Evolutionary conservation across 495 filamentous ascomycete species (phyloP), one percentile per base, ranked within the genome.

Genomic region (Aspergillus affinis): DNA sequence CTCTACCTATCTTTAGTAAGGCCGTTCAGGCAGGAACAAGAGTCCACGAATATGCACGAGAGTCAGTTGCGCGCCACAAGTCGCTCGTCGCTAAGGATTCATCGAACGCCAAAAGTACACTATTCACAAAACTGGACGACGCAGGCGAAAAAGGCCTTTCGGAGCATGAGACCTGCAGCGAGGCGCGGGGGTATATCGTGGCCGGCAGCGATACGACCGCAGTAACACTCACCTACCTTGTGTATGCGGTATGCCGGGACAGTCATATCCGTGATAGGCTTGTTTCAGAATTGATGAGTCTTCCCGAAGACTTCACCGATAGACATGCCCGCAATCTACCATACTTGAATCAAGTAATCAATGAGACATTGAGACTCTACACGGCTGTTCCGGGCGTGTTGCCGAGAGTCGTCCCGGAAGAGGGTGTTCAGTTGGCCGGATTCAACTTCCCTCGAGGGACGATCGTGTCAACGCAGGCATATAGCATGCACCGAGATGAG

Each of bases 301-400:
- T 69, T 6, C 61, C 61, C 17, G 58, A 66, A 0, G 60, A 55
- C 5, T 69, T 73, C 51, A 60, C 48, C 1, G 70, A 72, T 32
- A 27, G 58, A 12, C 53, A 69, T 49, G 61, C 79, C 1, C 67
- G 76, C 21, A 57, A 62, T 5, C 57, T 80, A 8, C 69, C 71
- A 2, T 73, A 79, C 55, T 61, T 86, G n/a, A 78, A 81, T 55
- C 71, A 72, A 30, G 72, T 81, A 26, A 83, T 85, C 62, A 75
- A 79, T 23, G 85, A 89, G 66, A 72, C 84, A 0, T 67, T 88
- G 44, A 73, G 85, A 0, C 65, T 88, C 13, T 76, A 86, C 59
- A 75, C 78, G 2, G 79, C 81, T 4, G 78, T 80, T 0, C 75
- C 79, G 0, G 72, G 71, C 18, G 82, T 69, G 3, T 69, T 78